Evolutionary conservation across 495 filamentous ascomycete genomes (phyloP), one percentile per base, ranked within the genome.

Genomic region (Daldinia concentrica): DNA sequence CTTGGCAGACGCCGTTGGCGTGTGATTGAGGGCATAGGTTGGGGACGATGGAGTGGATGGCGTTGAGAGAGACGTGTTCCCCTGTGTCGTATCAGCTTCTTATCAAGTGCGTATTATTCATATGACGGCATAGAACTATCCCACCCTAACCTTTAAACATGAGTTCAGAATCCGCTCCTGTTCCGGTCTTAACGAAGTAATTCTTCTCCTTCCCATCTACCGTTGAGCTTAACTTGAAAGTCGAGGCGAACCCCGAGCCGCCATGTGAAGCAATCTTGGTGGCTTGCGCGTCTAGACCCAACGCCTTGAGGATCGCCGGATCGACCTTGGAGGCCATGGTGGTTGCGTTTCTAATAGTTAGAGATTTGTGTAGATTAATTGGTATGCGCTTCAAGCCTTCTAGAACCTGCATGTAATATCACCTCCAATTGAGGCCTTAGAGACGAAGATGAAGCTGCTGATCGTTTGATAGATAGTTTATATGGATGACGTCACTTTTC

Each of bases 141-240:
- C 22, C 34, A 39, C 32, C 34, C 55, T 58, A 36, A 85, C 86
- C 86, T 69, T 82, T 82, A 76, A 97, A 97, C 93, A 97, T 97
- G 39, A 89, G 76, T 62, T 87, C 85, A 22, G 92, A 88, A 12
- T 88, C 84, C 34, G 81, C 68, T 3, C 90, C 90, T 9, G 81
- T 80, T 2, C 89, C 91, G 0, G 88, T 95, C 79, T 98, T 97
- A 76, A 97, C 83, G 75, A 98, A 98, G 80, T 88, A 95, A 12
- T 82, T 80, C 32, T 87, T 86, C 37, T 88, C 82, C 70, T 84
- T 80, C 43, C 88, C 86, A 37, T 86, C 68, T 34, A 75, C 77
- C 32, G 80, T 76, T 36, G 87, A 86, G 39, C 81, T 87, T 27
- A 98, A 85, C 62, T 89, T 90, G 68, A 86, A 87, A 24, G 93